A percentile compares a stretch with the other conserved stretches of the same genome.
Evolutionary conservation across 306 rosid species (phyloP).

Genomic region (Argentina anserina): DNA sequence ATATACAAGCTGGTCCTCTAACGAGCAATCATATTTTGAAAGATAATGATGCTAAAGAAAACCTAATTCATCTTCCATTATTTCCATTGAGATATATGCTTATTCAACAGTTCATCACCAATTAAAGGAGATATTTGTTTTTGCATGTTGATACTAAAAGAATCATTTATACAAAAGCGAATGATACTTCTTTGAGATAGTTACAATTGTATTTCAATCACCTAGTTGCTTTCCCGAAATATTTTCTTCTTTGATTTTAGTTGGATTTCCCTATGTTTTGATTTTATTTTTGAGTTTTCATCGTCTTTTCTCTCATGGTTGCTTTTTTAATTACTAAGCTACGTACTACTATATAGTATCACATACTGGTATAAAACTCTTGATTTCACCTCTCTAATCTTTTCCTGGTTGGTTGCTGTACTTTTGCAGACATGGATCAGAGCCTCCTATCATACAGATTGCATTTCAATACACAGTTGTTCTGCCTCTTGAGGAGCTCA

Average conservation of each 20-base stretch:
- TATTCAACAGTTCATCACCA: background rate
- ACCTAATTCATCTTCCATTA: background rate
- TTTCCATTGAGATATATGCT: background rate
- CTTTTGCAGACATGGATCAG: constrained; percentile 58
- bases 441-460: constrained; percentile 78
- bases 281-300: background rate
- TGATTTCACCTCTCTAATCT: constrained; percentile 19
- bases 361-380: background rate
- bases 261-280: background rate
- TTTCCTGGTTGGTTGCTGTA: constrained; percentile 10
- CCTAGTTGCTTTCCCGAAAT: constrained; percentile 3
- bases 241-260: background rate
- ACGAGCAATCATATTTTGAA: background rate
- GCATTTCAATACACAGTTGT: constrained; percentile 93
- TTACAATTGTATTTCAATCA: background rate
- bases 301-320: background rate
- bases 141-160: background rate
- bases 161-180: background rate
- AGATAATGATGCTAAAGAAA: background rate
- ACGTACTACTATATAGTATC: constrained; percentile 3
- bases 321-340: background rate
- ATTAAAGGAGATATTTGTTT: background rate
- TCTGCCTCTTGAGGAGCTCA: constrained; percentile 77
- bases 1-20: background rate
- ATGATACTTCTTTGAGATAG: background rate